Conservation (phyloP, 148 eudicot species). For the Rheum nobile region DNA sequence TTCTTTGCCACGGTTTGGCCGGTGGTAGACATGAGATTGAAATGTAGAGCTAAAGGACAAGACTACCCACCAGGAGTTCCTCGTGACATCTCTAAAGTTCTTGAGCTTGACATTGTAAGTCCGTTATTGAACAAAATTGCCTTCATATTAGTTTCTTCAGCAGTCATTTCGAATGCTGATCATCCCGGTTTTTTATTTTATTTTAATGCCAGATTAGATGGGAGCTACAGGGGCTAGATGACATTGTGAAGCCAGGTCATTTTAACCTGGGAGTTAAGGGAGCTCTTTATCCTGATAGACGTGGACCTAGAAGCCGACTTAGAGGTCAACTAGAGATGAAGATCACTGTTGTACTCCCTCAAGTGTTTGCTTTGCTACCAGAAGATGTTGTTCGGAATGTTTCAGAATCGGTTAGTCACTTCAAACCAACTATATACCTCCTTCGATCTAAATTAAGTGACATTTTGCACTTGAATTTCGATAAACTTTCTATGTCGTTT, state of each 20-base stretch:
- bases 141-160: background rate
- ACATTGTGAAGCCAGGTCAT: conserved; percentile 52
- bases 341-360: conserved; percentile 59
- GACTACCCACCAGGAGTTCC: conserved; percentile 76
- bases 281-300: conserved; percentile 55
- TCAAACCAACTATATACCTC: background rate
- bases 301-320: conserved; percentile 42
- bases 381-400: conserved; percentile 48
- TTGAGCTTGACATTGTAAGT: conserved; percentile 80
- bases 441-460: too few relatives aligned
- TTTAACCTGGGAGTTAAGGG: conserved; percentile 67
- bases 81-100: conserved; percentile 42
- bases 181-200: background rate
- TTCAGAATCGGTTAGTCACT: conserved; percentile 52
- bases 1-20: conserved; percentile 54
- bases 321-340: conserved; percentile 72
- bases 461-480: too few relatives aligned
- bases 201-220: conserved; percentile 47
- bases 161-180: background rate
- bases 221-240: conserved; percentile 78
- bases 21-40: conserved; percentile 72
- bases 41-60: conserved; percentile 45
- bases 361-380: conserved; percentile 49
- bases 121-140: background rate
- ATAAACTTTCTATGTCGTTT: too few relatives aligned